A percentile compares a stretch with the other conserved stretches of the same genome.
Evolutionary conservation across 2,329 filamentous ascomycete species (phyloP).

Genomic region (Drechslera avenae): DNA sequence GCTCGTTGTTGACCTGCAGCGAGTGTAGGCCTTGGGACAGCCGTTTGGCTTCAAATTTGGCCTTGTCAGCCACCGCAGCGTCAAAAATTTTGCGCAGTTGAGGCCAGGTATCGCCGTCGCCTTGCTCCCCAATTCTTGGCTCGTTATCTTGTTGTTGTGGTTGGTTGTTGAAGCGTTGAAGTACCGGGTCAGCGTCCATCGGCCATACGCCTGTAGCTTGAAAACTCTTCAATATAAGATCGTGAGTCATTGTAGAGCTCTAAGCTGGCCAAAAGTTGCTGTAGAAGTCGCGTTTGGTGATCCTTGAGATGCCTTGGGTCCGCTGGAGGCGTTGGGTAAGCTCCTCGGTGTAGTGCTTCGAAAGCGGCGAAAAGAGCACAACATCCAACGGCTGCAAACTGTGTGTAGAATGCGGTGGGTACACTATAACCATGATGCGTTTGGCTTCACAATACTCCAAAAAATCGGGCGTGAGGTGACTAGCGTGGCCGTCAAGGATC

Average conservation of each 20-base stretch:
- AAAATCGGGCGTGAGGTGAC: background rate
- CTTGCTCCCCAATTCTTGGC: background rate
- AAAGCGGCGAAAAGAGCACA: background rate
- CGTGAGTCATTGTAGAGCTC: background rate
- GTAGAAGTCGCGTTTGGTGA: background rate
- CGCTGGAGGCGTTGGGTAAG: background rate
- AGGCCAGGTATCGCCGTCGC: background rate
- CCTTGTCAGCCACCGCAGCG: background rate
- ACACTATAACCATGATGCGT: background rate
- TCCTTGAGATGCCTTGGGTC: background rate
- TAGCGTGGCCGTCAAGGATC: background rate
- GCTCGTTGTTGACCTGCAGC: conserved; percentile 4
- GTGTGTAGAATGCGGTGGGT: background rate
- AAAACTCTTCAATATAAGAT: background rate
- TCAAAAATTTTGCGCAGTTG: background rate
- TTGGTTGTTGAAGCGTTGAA: background rate
- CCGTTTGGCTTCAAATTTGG: background rate
- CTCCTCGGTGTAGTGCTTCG: background rate
- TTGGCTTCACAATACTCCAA: background rate
- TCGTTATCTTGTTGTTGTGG: background rate
- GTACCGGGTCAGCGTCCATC: background rate
- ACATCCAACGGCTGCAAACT: background rate
- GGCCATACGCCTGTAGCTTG: background rate
- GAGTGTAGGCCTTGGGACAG: background rate
- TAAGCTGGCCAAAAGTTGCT: background rate